Base-by-base conservation (phyloP, 176 grass and related monocot species). In the Miscanthus lutarioriparius region DNA sequence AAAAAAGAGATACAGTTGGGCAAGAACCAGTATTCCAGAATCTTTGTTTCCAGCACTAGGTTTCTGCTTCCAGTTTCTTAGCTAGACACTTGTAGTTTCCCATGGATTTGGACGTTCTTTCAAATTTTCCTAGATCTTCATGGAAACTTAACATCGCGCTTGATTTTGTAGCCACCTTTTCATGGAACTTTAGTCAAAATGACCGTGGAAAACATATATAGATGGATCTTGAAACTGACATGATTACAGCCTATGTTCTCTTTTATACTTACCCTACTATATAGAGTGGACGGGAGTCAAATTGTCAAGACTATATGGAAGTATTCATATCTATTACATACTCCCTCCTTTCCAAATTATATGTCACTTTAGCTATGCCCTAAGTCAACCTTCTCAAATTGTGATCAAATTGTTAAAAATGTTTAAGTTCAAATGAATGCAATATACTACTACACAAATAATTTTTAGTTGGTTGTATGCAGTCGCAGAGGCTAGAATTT, bases 21-120 rank as follows among this genome's bases (percentile, higher is more conserved):
- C n/a, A 17, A 38, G 77, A 67, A 48, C 16, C 10, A 33, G 14
- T 5, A 48, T 30, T 28, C 30, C 28, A 80, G 78, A 80, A 68
- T 67, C 63, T 80, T 67, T 80, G 64, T 80, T 68, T 67, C 61
- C 28, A 25, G 28, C 64, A 19, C 39, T 66, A 28, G 77, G 39
- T 79, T 43, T 65, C 25, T 4, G 38, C 59, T 45, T 39, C 61
- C 26, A 14, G 75, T 78, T 77, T 77, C 53, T 16, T 48, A 48
- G 14, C 22, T 40, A 61, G 22, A 25, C 53, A 26, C 25, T 4
- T 13, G 10, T 62, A 17, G 27, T 13, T 66, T 49, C 27, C 63
- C 78, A 25, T 68, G 64, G 78, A 80, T 80, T 80, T 80, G 63
- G 63, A 80, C 43, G 28, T 37, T 12, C 64, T 26, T 80, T 80